These are phyloP conservation scores for Verbena officinalis DNA, from an alignment of 257 asterid genomes.

Conservation along the genomic window DNA sequence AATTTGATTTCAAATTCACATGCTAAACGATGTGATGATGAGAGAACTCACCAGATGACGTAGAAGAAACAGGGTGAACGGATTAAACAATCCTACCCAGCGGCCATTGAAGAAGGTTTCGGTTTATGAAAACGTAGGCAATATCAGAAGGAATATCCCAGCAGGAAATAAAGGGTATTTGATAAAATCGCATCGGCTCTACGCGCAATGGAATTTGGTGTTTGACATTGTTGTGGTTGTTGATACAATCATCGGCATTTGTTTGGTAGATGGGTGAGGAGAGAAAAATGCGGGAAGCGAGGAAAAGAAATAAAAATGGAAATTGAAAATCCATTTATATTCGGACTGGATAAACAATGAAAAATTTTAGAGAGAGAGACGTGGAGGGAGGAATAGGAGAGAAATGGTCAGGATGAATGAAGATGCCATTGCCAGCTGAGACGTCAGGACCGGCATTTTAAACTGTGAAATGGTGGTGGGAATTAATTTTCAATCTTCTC, in stretches of 20 bases:
- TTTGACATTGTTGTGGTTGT: constrained; percentile 27
- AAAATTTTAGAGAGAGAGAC: constrained; percentile 15
- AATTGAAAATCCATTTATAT: constrained; percentile 24
- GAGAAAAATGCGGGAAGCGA: constrained; percentile 34
- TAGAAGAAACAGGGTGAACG: neutral
- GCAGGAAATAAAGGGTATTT: neutral
- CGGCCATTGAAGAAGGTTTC: constrained; percentile 14
- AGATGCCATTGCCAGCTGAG: constrained; percentile 1
- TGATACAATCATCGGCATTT: constrained; percentile 10
- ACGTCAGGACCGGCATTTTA: constrained; percentile 26
- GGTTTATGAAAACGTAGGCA: neutral
- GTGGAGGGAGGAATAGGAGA: constrained; percentile 30
- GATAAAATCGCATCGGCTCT: constrained; percentile 18
- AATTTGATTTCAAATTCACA: neutral
- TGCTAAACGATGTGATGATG: neutral
- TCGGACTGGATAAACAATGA: neutral
- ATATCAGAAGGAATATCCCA: neutral
- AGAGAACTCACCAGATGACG: constrained; percentile 12
- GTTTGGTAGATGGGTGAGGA: constrained; percentile 28
- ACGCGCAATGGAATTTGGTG: constrained; percentile 25
- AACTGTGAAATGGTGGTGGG: constrained; percentile 25
- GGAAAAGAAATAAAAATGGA: constrained; percentile 10
- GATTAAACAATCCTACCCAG: constrained; percentile 5
- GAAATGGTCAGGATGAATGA: constrained; percentile 10
- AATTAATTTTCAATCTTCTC: neutral